Base-by-base conservation (phyloP, 768 basidiomycete genomes). In the Phylloporus rhodoxanthus region DNA sequence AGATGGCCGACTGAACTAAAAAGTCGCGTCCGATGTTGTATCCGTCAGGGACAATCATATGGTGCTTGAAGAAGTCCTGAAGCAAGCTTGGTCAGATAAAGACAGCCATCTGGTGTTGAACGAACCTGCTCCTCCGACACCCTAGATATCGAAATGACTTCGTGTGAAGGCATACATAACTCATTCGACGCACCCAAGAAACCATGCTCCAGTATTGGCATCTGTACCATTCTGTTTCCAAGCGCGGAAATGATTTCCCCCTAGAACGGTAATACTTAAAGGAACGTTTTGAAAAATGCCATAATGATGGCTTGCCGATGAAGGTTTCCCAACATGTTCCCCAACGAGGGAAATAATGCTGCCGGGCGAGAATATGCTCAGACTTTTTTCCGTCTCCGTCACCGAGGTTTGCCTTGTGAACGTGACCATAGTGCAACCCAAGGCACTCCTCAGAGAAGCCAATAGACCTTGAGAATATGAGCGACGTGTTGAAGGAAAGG, bases 291-390 rank as follows among this genome's bases (percentile, higher is more conserved):
- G 7, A 14, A 43, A 28, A 32, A 28, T n/a, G 45, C 10, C 9
- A 28, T 11, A 1, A 20, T 19, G 53, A 25, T 8, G 44, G 41
- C 65, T 46, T 43, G 75, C 84, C 84, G 55, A 82, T 75, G 20
- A 92, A 66, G 58, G 81, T 88, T 73, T 93, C 90, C 86, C 91
- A 90, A 66, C 91, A 93, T 0, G 88, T 88, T 23, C 91, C 91
- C 76, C 81, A 83, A 30, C 83, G 68, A 4, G 89, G 87, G 57
- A 79, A 78, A 67, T 89, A 91, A 53, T 83, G 73, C 57, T 93
- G 90, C 20, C 91, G 79, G 20, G 82, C 84, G 41, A 92, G 77
- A 61, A 82, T 78, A 53, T 81, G 76, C 61, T 93, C 84, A 0
- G 70, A 63, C 62, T 84, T 83, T 58, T 75, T 76, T 2, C 82